These are phyloP conservation scores for Purpureocillium lavendulum DNA, from an alignment of 2,329 filamentous ascomycete genomes.

Conservation along the genomic window DNA sequence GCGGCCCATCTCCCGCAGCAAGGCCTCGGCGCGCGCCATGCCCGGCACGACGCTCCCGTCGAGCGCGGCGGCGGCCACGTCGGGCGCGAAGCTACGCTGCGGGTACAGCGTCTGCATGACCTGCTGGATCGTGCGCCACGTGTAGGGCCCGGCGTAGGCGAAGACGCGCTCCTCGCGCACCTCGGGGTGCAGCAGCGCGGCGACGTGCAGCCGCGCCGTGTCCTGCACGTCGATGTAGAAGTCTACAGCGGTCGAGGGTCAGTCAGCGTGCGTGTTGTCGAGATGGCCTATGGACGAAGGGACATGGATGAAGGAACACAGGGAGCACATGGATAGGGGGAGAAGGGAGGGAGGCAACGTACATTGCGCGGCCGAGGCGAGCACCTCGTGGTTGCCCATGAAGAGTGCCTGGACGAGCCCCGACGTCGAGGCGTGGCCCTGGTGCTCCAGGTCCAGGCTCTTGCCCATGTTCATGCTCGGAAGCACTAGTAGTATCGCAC, in stretches of 20 bases:
- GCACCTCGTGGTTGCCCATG: slow-evolving; percentile 6
- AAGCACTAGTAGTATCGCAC: no score
- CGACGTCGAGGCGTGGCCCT: slow-evolving; percentile 11
- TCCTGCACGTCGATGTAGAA: slow-evolving; percentile 40
- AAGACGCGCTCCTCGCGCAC: slow-evolving; percentile 44
- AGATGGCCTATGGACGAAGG: no score
- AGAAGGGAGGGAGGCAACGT: no score
- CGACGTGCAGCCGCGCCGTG: slow-evolving; percentile 40
- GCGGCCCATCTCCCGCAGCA: not conserved
- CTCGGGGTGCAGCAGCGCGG: slow-evolving; percentile 35
- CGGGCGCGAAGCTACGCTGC: slow-evolving; percentile 7
- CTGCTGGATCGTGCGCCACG: slow-evolving; percentile 31
- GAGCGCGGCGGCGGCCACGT: no score
- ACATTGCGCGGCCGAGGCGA: slow-evolving; percentile 1
- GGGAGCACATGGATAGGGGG: no score
- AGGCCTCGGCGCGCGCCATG: not conserved
- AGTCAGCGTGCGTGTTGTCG: no score
- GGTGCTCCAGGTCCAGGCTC: slow-evolving; percentile 8
- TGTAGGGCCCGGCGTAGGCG: slow-evolving; percentile 38
- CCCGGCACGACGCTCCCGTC: no score
- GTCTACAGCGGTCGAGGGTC: slow-evolving; percentile 17
- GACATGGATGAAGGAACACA: no score
- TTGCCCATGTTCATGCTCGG: slow-evolving; percentile 9
- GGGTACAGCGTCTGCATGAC: slow-evolving; percentile 16
- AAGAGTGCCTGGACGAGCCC: slow-evolving; percentile 11